phyloP scores from a whole-genome alignment of 768 basidiomycete genomes.

The Pleurotus citrinopileatus region DNA sequence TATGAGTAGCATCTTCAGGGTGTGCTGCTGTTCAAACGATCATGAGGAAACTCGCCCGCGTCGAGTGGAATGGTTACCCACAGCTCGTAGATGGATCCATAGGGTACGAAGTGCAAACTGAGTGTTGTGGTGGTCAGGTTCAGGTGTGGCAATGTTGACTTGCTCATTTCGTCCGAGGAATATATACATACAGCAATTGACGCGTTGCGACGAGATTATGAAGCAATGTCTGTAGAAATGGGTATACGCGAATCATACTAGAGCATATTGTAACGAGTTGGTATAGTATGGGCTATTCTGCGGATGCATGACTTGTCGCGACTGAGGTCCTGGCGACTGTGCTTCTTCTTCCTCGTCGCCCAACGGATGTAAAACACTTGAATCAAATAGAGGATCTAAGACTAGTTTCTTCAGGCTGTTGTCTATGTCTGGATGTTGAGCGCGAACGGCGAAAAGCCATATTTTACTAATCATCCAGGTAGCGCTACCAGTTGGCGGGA shows the following conservation, averaged over 20 bases:
- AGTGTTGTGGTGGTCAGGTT: not conserved
- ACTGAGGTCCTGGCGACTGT: constrained; percentile 10
- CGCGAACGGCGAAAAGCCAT: constrained; percentile 48
- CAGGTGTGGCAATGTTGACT: not conserved
- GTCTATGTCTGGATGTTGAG: constrained; percentile 45
- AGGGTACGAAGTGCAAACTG: not conserved
- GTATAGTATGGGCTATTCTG: constrained; percentile 14
- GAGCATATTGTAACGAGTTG: constrained; percentile 33
- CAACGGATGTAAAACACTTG: constrained; percentile 44
- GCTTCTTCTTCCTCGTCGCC: constrained; percentile 48
- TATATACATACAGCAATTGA: no score
- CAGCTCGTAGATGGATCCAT: not conserved
- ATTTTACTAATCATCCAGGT: constrained; percentile 76
- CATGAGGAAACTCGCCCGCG: no score
- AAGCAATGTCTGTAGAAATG: no score
- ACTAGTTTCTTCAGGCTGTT: constrained; percentile 41
- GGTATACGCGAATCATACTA: no score
- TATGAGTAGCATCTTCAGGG: not conserved
- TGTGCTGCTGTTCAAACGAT: not conserved
- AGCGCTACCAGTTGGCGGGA: constrained; percentile 64
- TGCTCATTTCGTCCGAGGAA: not conserved
- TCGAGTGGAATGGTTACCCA: not conserved
- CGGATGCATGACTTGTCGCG: constrained; percentile 17
- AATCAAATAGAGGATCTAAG: constrained; percentile 46
- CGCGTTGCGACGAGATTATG: no score